Base-by-base conservation (phyloP, 495 filamentous ascomycete species). In the Parathielavia appendiculata region DNA sequence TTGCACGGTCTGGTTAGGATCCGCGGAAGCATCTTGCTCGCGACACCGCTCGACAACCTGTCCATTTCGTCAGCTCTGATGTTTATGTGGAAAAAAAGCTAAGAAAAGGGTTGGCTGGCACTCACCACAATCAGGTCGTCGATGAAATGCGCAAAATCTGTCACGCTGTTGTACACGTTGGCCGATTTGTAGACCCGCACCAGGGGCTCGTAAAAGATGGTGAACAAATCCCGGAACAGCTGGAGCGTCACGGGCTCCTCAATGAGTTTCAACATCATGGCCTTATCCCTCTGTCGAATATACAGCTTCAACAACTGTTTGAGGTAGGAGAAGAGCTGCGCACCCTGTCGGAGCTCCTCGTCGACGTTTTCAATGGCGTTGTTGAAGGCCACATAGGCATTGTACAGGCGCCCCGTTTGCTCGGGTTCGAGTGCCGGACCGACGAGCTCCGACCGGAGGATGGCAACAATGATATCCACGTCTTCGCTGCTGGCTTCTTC, bases 1-100 rank as follows among this genome's bases (percentile, higher is more conserved):
- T 71, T 98, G 93, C n/a, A 98, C 93, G 0, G 93, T 98, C 74
- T 96, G 91, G 73, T 98, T 98, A 14, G 93, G 93, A 68, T 98
- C 93, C 0, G 91, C 91, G 0, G 88, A 87, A 45, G 92, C 85
- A 71, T 96, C 95, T 71, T 97, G 91, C 34, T 89, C 85, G 65
- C 95, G 91, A 57, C 89, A 91, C 57, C 84, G 86, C 56, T 96
- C 91, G 36, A 98, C 87, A 7, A 95, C 90, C 63, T 78, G 44
- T 14, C 34, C 10, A 43, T 5, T 11, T 54, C 51, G 56, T 67
- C 34, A 64, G 59, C 40, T 32, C 7, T 23, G 5, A 6, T 16
- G 8, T 17, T 12, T 13, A 22, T 16, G 26, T 30, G 26, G 26
- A 1, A 20, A 35, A 32, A 23, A 6, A 14, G 14, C 11, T 17